Conservation (phyloP, 768 basidiomycete genomes). For the Lyophyllum semitale region DNA sequence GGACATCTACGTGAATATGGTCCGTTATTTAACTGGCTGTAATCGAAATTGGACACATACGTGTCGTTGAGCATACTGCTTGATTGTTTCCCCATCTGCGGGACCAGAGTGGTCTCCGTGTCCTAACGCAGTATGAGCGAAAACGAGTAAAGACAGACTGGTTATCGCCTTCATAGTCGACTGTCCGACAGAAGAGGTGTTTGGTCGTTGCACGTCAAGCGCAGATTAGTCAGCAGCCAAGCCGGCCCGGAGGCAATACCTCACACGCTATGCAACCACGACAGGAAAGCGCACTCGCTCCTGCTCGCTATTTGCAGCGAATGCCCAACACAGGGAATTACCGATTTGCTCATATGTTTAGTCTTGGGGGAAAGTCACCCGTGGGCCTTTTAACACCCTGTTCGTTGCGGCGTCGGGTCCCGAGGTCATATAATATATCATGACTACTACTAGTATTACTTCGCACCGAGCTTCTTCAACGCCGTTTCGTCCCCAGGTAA, state of each 20-base stretch:
- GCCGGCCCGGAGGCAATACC: background rate
- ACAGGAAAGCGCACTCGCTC: no score
- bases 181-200: background rate
- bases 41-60: slow-evolving; percentile 51
- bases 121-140: slow-evolving; percentile 29
- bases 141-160: slow-evolving; percentile 41
- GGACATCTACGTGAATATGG: slow-evolving; percentile 64
- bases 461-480: no score
- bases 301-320: no score
- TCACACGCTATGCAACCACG: no score
- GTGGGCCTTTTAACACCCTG: no score
- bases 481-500: no score
- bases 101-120: slow-evolving; percentile 70
- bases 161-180: slow-evolving; percentile 50
- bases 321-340: no score
- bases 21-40: slow-evolving; percentile 15
- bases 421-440: no score
- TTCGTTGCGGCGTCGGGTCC: no score
- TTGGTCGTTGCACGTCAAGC: background rate
- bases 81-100: slow-evolving; percentile 59
- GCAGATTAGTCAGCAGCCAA: slow-evolving; percentile 12
- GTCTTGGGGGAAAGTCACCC: no score
- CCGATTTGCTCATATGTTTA: no score
- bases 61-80: slow-evolving; percentile 88
- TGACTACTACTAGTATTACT: no score